Evolutionary conservation across 2,329 filamentous ascomycete genomes (phyloP), one percentile per base, ranked within the genome.

Genomic region (Knoxdaviesia proteae): DNA sequence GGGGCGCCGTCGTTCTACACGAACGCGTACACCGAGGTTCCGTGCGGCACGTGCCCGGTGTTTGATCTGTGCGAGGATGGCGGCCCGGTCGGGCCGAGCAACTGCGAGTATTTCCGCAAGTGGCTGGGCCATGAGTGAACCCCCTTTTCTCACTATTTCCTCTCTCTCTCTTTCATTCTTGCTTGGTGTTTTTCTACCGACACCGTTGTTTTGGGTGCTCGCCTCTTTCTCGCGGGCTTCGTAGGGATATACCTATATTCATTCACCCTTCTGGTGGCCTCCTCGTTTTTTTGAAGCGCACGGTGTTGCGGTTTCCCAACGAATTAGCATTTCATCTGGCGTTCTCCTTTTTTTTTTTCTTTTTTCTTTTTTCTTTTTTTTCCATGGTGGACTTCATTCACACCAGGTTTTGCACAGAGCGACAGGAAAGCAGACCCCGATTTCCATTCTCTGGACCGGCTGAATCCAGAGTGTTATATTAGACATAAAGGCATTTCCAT

Each of bases 21-120:
- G 49, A 93, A 87, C 51, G 82, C 82, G 4, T 74, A 88, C 49
- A 92, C 83, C 2, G 86, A 94, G 57, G 78, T 80, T 3, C 90
- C 90, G 1, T 98, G 90, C 58, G 87, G 88, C 2, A 70, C 76
- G 44, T 98, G 90, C 58, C 90, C 90, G 0, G 88, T 94, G 3
- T 94, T 94, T 56, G 80, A 90, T 45, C 68, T 96, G 2, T 98
- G 90, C 56, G 80, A 84, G 49, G 84, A 93, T 47, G 86, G 84
- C 6, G 88, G 88, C 0, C 84, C 86, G 0, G 84, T 98, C 29
- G 92, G 80, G 52, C 84, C 88, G 0, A 80, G 76, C 49, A 93
- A 80, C 41, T 98, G 90, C 59, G 80, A 84, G 43, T 98, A 98
- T 56, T 94, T 93, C 54, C 72, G 81, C 48, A 72, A 77, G 42